These are phyloP conservation scores for Globisporangium abappressorium DNA, from an alignment of 352 stramenopile genomes.

Conservation along the genomic window DNA sequence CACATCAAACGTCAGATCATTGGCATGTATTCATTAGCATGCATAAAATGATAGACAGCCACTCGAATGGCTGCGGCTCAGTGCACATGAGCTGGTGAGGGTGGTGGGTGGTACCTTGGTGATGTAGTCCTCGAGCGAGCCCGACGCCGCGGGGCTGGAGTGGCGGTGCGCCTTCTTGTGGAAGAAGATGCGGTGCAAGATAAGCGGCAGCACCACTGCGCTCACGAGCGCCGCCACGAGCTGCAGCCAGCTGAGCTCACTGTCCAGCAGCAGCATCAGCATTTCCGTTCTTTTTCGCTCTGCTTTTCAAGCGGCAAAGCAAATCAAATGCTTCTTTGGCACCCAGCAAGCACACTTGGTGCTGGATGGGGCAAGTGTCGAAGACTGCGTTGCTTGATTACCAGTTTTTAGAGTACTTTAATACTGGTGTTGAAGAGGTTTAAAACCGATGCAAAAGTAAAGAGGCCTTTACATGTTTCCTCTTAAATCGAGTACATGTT, in stretches of 20 bases:
- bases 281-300: constrained; percentile 2
- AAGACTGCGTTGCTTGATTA: background rate
- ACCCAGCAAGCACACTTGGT: background rate
- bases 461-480: no score
- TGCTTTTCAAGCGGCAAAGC: background rate
- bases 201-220: constrained; percentile 42
- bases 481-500: no score
- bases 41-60: background rate
- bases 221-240: constrained; percentile 27
- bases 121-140: constrained; percentile 60
- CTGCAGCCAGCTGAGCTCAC: constrained; percentile 28
- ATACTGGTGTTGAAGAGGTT: background rate
- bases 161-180: constrained; percentile 26
- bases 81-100: background rate
- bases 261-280: constrained; percentile 1
- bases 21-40: background rate
- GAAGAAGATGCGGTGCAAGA: constrained; percentile 56
- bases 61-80: background rate
- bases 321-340: background rate
- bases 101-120: constrained; percentile 24
- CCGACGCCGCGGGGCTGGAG: constrained; percentile 33
- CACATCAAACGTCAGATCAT: background rate
- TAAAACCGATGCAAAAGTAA: no score
- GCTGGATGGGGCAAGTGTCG: no score
- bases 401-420: background rate